Base-by-base conservation (phyloP, 257 asterid species). In the Przewalskia tangutica region DNA sequence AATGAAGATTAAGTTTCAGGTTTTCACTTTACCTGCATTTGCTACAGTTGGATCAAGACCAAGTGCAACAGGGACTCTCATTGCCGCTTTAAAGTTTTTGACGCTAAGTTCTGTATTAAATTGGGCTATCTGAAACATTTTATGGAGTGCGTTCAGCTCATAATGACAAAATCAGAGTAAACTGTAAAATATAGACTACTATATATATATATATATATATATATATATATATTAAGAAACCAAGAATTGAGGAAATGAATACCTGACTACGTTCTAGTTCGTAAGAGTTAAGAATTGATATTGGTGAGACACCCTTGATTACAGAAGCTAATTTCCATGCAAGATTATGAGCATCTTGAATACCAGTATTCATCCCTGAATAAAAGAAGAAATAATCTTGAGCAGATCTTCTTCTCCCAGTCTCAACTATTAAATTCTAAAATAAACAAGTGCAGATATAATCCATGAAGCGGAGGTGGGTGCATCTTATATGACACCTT, bases 261-360 rank as follows among this genome's bases (percentile, higher is more conserved):
- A 95, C 99, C 97, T 91, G 97, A 87, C 82, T 89, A 44, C 99
- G 97, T 85, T 95, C 99, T 82, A 83, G 88, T 89, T 94, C 99
- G 46, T 94, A 95, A 59, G 99, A 89, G 86, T 86, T 85, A 83
- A 95, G 86, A 85, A 95, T 80, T 75, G 97, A 91, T 16, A 89
- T 83, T 34, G 94, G 89, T 14, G 95, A 59, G 46, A 89, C 88
- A 83, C 97, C 97, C 83, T 86, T 83, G 77, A 91, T 84, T 63
- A 94, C 92, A 87, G 89, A 88, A 83, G 96, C 97, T 87, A 95
- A 89, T 87, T 95, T 95, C 99, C 99, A 95, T 48, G 99, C 97
- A 86, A 94, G 97, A 84, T 95, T 95, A 86, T 95, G 99, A 80
- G 91, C 97, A 87, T 95, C 99, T 88, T 95, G 99, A 87, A 95